Evolutionary conservation across 2,329 filamentous ascomycete genomes (phyloP), one percentile per base, ranked within the genome.

Genomic region (Cordyceps fumosorosea): DNA sequence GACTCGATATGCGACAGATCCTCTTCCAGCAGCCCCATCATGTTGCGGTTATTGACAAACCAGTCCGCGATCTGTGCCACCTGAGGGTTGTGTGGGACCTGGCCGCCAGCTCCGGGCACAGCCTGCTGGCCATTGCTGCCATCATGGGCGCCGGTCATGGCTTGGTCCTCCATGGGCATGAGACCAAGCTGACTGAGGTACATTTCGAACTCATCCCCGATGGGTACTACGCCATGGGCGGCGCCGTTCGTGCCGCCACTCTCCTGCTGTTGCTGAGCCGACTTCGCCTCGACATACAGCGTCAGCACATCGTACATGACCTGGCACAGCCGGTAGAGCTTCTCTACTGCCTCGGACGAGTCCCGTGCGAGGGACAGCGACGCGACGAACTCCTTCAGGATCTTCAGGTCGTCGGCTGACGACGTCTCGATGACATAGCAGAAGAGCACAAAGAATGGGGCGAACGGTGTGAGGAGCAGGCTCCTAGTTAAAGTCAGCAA

Each of bases 171-270:
- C 5, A 65, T 67, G 58, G 81, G 81, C 65, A 85, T 83, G 63
- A 89, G 78, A 0, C 86, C 86, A 18, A 89, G 77, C 24, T 86
- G 85, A 66, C 78, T 83, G 1, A 89, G 76, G 67, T 88, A 89
- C 62, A 83, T 81, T 65, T 89, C 84, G 64, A 89, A 87, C 66
- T 86, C 82, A 62, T 83, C 78, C 1, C 81, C 82, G 3, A 84
- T 81, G 6, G 79, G 78, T 3, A 73, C 74, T 68, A 82, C 76
- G 55, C 56, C 56, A 44, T 50, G 45, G 29, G 45, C 22, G 11
- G 44, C 16, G 32, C 45, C 32, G n/a, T 22, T n/a, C n/a, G 16
- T 29, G 26, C n/a, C 26, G 26, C 40, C 24, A 24, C 74, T 74
- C 50, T 79, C 73, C 64, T 80, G 76, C 42, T 77, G 73, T 56